Percentiles rank a stretch among this genome's conserved stretches.
These are phyloP conservation scores for Eucalyptus virginea DNA, from an alignment of 345 rosid species.

Conservation along the genomic window DNA sequence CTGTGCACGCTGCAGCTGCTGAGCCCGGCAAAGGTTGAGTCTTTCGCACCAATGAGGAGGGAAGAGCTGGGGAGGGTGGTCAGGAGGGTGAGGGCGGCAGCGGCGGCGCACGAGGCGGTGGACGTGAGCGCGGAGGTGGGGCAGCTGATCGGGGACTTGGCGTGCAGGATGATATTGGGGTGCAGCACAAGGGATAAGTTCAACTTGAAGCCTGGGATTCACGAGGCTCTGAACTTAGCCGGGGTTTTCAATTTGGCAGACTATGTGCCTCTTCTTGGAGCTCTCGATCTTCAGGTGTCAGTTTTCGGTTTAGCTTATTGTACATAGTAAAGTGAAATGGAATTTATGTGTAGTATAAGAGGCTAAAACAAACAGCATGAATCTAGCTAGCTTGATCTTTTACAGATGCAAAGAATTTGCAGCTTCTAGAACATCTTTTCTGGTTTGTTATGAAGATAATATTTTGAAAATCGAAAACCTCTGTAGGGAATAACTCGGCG, in stretches of 20 bases:
- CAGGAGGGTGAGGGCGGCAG: background rate
- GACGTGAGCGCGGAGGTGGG: background rate
- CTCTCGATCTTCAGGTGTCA: background rate
- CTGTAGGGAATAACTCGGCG: background rate
- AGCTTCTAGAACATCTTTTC: background rate
- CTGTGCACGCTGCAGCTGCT: conserved; percentile 9
- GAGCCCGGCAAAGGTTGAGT: conserved; percentile 8
- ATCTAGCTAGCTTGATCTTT: background rate
- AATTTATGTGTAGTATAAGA: no score
- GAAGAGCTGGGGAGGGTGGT: background rate
- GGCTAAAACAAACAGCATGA: background rate
- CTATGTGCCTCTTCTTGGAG: background rate
- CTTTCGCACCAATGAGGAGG: background rate
- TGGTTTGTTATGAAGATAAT: background rate
- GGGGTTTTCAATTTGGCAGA: background rate
- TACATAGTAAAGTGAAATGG: background rate
- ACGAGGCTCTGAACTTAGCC: background rate
- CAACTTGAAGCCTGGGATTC: background rate
- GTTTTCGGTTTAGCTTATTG: no score
- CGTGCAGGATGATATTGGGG: background rate
- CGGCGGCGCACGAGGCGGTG: background rate
- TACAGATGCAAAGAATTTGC: background rate
- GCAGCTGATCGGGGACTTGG: background rate
- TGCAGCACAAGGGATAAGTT: background rate
- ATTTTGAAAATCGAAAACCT: background rate